Conservation (phyloP, 352 stramenopile genomes). For the Thraustochytrium sp. region DNA sequence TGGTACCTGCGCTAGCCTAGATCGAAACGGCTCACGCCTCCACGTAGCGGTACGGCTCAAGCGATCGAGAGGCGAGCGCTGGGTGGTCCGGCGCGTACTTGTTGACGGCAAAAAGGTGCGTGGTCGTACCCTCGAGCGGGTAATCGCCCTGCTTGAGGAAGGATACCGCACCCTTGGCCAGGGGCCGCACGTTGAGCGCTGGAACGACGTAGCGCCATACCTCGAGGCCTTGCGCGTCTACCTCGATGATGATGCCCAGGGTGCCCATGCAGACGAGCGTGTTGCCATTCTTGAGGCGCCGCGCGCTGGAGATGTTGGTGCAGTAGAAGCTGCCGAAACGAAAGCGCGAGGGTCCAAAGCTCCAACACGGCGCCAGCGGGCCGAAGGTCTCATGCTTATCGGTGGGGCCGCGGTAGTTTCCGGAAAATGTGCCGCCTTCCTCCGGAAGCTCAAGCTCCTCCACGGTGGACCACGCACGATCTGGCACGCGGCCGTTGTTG, state of each 20-base stretch:
- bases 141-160: background rate
- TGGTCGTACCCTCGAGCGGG: background rate
- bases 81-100: background rate
- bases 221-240: background rate
- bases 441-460: background rate
- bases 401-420: background rate
- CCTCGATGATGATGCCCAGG: background rate
- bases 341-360: background rate
- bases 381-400: background rate
- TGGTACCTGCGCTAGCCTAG: no score
- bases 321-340: background rate
- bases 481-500: background rate
- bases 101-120: background rate
- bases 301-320: background rate
- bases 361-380: background rate
- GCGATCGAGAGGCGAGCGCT: background rate
- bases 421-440: background rate
- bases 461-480: background rate
- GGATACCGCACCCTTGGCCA: background rate
- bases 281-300: background rate
- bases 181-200: background rate
- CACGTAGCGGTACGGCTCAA: conserved; percentile 2
- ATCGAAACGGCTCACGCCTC: background rate
- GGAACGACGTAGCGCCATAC: background rate
- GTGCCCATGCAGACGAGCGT: background rate